Evolutionary conservation across 495 filamentous ascomycete species (phyloP), one percentile per base, ranked within the genome.

Genomic region (Neurospora pannonica): DNA sequence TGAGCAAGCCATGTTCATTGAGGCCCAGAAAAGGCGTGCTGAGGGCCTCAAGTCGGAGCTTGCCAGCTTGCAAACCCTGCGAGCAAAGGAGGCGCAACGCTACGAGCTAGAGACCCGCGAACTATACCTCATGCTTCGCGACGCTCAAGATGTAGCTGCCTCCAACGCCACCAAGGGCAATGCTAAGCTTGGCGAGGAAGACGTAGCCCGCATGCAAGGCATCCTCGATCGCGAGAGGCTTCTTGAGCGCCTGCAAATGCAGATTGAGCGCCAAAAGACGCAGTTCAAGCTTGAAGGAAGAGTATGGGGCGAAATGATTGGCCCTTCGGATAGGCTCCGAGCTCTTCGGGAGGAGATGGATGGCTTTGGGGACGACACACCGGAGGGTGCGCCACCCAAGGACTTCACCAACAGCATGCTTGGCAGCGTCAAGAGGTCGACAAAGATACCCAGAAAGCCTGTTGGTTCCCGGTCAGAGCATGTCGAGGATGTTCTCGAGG

Each of bases 211-310:
- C 70, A 94, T 95, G 93, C 88, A 92, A 79, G 96, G 96, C 72
- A 98, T 99, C 73, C 83, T 99, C 72, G 94, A 98, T 78, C 90
- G 96, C 8, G 93, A 98, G 76, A 91, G 86, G 80, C 89, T 99
- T 73, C 96, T 99, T 92, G 91, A 92, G 76, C 89, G 94, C 37
- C 87, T 99, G 54, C 95, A 97, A 81, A 95, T 92, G 83, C 96
- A 98, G 81, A 88, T 99, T 21, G 96, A 98, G 83, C 86, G 97
- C 67, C 95, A 97, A 76, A 99, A 99, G 87, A 98, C 96, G 5
- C 94, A 98, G 81, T 97, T 94, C 83, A 97, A 98, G 85, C 90
- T 99, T 21, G 96, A 98, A 81, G 96, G 96, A 76, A 94, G 93
- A 83, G 92, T 95, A 24, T 97, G 95, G 94, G 91, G 93, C 71